Conservation (phyloP, 129 eudicot species). For the Ambrosia artemisiifolia region DNA sequence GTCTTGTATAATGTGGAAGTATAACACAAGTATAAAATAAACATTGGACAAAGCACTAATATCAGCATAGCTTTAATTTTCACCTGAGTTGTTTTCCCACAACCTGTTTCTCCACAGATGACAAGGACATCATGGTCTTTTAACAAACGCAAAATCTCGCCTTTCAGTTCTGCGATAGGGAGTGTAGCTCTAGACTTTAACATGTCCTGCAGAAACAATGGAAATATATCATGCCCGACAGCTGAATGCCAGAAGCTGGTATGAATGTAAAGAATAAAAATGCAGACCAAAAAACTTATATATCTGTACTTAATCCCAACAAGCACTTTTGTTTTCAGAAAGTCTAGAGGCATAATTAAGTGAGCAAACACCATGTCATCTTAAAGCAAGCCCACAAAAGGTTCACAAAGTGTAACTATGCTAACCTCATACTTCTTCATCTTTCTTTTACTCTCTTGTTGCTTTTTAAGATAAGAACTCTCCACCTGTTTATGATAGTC, state of each 20-base stretch:
- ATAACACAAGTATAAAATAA: not conserved
- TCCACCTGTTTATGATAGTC: constrained; percentile 47
- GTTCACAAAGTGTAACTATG: not conserved
- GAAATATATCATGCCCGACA: constrained; percentile 11
- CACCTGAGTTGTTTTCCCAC: constrained; percentile 99
- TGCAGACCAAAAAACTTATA: too few species aligned
- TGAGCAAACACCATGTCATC: not conserved
- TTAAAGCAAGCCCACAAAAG: constrained; percentile 5
- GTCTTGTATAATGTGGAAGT: not conserved
- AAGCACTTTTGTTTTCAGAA: constrained; percentile 1
- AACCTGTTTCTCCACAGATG: constrained; percentile 95
- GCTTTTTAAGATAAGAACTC: constrained; percentile 55
- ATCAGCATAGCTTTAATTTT: constrained; percentile 18
- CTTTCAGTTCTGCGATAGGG: constrained; percentile 81
- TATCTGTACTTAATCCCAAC: too few species aligned
- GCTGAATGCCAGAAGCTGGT: constrained; percentile 3
- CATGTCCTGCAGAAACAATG: constrained; percentile 55
- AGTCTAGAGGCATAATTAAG: not conserved
- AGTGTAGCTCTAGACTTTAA: constrained; percentile 68
- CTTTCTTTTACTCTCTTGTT: constrained; percentile 65
- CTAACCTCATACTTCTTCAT: constrained; percentile 63
- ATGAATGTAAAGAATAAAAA: too few species aligned
- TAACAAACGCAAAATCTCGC: constrained; percentile 57
- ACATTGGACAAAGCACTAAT: constrained; percentile 9
- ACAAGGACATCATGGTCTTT: constrained; percentile 82